Evolutionary conservation across 345 rosid genomes (phyloP), one percentile per base, ranked within the genome.

Genomic region (Aurinia saxatilis): DNA sequence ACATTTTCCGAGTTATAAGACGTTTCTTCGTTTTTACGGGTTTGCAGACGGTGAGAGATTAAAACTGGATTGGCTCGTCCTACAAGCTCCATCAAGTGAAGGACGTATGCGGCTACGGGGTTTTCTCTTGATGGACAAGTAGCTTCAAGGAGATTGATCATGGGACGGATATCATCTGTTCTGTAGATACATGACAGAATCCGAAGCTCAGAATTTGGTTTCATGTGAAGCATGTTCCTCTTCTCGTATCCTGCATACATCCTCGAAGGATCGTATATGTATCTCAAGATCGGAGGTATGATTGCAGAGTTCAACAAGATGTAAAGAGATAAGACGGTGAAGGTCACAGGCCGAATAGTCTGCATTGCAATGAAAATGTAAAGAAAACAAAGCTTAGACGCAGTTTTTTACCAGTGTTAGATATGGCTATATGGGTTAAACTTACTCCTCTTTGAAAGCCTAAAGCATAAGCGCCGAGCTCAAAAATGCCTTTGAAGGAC

Each of bases 161-260:
- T 40, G 1, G 77, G 25, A 7, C 30, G 44, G 8, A 80, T 75
- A 49, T 83, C 71, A 2, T 77, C 76, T 0, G 79, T 66, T 64
- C 48, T 50, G 57, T 80, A 81, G 60, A 85, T 77, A 42, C 85
- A 80, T 0, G 82, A 42, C 6, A 88, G 74, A 17, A 85, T 44
- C 27, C 75, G 65, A 0, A 79, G 73, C 67, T 74, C 83, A 1
- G 78, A 39, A 4, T 54, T 17, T 6, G 68, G 56, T 66, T 65
- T 73, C 59, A 63, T 21, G 34, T 60, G 57, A 45, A 68, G 58
- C 34, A 85, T 57, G 59, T 69, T 79, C 61, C 83, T 70, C 50
- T 57, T 68, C 62, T 75, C 58, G 63, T 83, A 88, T 27, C 80
- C 77, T 35, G 77, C 78, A 14, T 77, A 78, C 51, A 71, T 78